Conservation (phyloP, 1,284 basidiomycete species). For the Moesziomyces globuligerus region DNA sequence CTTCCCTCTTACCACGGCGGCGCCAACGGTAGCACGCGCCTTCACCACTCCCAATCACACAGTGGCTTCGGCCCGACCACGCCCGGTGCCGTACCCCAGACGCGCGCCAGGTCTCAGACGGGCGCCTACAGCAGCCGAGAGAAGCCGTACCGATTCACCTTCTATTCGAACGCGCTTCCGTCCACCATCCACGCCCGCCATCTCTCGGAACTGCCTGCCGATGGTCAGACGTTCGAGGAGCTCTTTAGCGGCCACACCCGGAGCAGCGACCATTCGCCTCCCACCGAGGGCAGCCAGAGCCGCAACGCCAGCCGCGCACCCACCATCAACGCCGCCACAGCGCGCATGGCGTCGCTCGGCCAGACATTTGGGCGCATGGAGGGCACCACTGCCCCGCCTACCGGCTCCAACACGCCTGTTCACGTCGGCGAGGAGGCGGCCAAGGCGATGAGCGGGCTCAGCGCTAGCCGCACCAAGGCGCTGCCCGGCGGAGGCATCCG, state of each 20-base stretch:
- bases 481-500: slow-evolving; percentile 59
- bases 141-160: slow-evolving; percentile 94
- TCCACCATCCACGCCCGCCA: slow-evolving; percentile 95
- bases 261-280: slow-evolving; percentile 28
- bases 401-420: slow-evolving; percentile 56
- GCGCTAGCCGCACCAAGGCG: slow-evolving; percentile 35
- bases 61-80: slow-evolving; percentile 14
- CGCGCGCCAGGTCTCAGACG: slow-evolving; percentile 31
- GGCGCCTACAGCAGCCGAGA: slow-evolving; percentile 50
- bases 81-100: slow-evolving; percentile 9
- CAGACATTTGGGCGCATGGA: slow-evolving; percentile 49
- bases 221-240: slow-evolving; percentile 91
- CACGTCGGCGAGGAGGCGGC: slow-evolving; percentile 21
- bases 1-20: slow-evolving; percentile 66
- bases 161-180: slow-evolving; percentile 92
- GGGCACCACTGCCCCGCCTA: slow-evolving; percentile 55
- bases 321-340: slow-evolving; percentile 40
- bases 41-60: slow-evolving; percentile 25
- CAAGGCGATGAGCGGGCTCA: slow-evolving; percentile 26
- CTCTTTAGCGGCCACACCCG: slow-evolving; percentile 77
- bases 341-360: slow-evolving; percentile 39
- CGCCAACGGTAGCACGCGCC: slow-evolving; percentile 42
- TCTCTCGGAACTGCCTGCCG: slow-evolving; percentile 90
- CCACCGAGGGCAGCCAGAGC: slow-evolving; percentile 42
- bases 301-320: slow-evolving; percentile 45